These are phyloP conservation scores for Rutstroemia sp. DNA, from an alignment of 2,329 filamentous ascomycete species.

Conservation along the genomic window DNA sequence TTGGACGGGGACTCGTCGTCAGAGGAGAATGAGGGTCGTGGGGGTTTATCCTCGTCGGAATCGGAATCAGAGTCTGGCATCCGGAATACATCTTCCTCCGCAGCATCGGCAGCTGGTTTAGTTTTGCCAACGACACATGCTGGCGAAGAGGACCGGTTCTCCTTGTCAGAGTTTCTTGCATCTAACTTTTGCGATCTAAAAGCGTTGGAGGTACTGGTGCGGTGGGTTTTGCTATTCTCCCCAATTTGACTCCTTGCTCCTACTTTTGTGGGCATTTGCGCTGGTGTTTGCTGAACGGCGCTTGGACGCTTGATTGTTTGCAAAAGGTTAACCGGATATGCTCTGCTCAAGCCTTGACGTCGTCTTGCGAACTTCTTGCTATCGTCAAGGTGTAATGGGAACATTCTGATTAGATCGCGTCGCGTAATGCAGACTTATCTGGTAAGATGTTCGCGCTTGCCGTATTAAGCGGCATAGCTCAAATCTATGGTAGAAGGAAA, in stretches of 20 bases:
- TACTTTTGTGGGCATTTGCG: neutral
- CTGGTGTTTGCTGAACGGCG: neutral
- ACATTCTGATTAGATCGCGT: neutral
- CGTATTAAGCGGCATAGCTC: neutral
- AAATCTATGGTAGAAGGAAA: neutral
- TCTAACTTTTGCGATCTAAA: neutral
- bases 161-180: neutral
- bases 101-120: neutral
- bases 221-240: neutral
- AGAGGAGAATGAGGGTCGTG: neutral
- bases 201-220: neutral
- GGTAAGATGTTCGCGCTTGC: neutral
- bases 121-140: neutral
- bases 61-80: conserved; percentile 1
- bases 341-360: conserved; percentile 3
- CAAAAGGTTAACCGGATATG: neutral
- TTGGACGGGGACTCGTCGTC: neutral
- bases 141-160: neutral
- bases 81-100: neutral
- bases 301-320: conserved; percentile 1
- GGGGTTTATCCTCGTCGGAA: conserved; percentile 3
- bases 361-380: conserved; percentile 1
- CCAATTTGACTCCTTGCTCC: neutral
- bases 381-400: conserved; percentile 6
- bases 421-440: neutral